Base-by-base conservation (phyloP, 352 stramenopile species). In the Phytophthora vignae region DNA sequence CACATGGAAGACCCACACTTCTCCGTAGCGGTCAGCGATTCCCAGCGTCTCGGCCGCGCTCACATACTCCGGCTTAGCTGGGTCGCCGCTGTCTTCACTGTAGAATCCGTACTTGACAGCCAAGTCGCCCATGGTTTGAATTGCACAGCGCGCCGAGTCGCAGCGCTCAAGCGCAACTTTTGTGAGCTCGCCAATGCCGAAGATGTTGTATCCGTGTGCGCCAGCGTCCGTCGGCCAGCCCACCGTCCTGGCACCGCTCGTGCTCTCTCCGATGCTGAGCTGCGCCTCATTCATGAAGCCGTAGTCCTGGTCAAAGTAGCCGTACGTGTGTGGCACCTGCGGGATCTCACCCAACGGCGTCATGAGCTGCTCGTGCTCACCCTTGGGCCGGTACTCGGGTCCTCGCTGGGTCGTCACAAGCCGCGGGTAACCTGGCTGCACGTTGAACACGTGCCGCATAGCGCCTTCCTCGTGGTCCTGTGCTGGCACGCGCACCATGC, bases 1-100 rank as follows among this genome's bases (percentile, higher is more conserved):
- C 10, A 99, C 92, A 71, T 99, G 95, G 74, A 99, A 98, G 22
- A 98, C 81, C 95, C 96, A 99, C 10, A 92, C 86, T 81, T 99
- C 94, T 48, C 85, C 85, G 49, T 90, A 84, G 46, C 88, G 81
- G 72, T 99, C 96, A 1, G 82, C 84, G 44, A 99, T 92, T 0
- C 78, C 90, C 22, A 99, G 79, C 52, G 88, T 82, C 75, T 99
- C 96, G 10, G 86, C 89, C 74, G 83, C 86, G 70, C 89, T 86
- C 22, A 78, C 73, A 59, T 90, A 95, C 10, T 75, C 82, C 2
- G 89, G 89, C 2, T 69, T 69, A 10, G 60, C 61, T 9, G 79
- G 87, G 33, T 91, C 78, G 50, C 89, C 89, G 29, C 84, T 94
- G 64, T 97, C 87, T 70, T 96, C 95, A 61, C 93, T 96, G 70